Evolutionary conservation across 176 grass and related monocot species (phyloP), one percentile per base, ranked within the genome.

Genomic region (Alloteropsis semialata): DNA sequence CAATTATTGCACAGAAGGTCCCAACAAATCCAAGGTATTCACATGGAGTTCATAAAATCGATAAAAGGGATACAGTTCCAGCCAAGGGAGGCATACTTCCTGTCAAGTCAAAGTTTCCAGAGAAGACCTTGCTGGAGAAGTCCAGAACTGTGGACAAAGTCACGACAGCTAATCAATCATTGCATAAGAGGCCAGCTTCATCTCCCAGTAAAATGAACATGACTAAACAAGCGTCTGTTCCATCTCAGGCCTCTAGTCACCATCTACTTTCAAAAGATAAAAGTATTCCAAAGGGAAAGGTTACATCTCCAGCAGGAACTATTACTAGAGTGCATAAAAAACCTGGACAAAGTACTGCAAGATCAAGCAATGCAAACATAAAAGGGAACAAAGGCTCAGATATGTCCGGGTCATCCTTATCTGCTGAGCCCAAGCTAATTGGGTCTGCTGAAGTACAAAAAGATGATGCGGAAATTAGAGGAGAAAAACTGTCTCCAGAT

Each of bases 121-220:
- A 83, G 75, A 84, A 75, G 29, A 74, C 46, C 53, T 56, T 46
- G 12, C 65, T 71, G 6, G 68, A 83, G 76, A 90, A 91, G 75
- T 69, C 53, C 48, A 76, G 5, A 71, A 53, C 68, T 72, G 64
- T 61, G 58, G 57, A 74, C 27, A 91, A 87, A 57, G 37, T 75
- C 8, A 87, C 66, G 69, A 69, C 63, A 59, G 64, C 72, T 66
- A 88, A 83, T 30, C 78, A 76, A 72, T 43, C 69, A 57, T 64
- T 60, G 36, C 9, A 76, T 45, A 88, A 86, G 63, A 84, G 36
- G 34, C 79, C 89, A 36, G 44, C 57, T 61, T 85, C 67, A 84
- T 61, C 81, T 50, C 67, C 78, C n/a, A 62, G 69, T 66, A 91
- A 85, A 36, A 45, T 56, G 6, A 65, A 77, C 63, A 57, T 51